Percentiles rank a stretch among this genome's conserved stretches.
Evolutionary conservation across 108 stramenopile species (phyloP).

Genomic region (Skeletonema tropicum): DNA sequence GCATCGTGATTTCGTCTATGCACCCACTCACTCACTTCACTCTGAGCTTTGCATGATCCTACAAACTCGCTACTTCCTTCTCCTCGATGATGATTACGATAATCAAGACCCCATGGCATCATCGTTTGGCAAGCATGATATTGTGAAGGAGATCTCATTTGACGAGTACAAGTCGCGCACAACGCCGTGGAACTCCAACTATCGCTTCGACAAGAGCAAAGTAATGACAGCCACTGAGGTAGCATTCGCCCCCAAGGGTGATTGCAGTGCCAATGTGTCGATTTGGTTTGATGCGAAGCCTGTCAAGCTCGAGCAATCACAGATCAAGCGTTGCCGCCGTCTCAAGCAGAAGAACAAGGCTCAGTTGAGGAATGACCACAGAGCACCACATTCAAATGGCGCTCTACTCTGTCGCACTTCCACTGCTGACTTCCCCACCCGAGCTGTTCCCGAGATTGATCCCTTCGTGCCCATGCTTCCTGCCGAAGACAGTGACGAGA

Average conservation of each 20-base stretch:
- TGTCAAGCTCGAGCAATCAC: constrained; percentile 39
- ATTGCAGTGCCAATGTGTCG: constrained; percentile 65
- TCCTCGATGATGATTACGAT: not conserved
- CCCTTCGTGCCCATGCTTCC: constrained; percentile 50
- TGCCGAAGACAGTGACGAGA: constrained; percentile 22
- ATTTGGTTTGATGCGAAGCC: constrained; percentile 84
- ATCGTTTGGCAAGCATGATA: not conserved
- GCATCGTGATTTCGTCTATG: constrained; percentile 57
- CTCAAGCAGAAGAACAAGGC: constrained; percentile 47
- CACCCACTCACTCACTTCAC: constrained; percentile 75
- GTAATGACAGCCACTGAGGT: constrained; percentile 17
- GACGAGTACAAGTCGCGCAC: constrained; percentile 2
- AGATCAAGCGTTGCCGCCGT: constrained; percentile 38
- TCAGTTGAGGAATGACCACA: constrained; percentile 33
- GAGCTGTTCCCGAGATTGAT: constrained; percentile 22
- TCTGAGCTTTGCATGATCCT: constrained; percentile 87
- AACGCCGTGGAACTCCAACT: not conserved
- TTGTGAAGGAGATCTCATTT: constrained; percentile 18
- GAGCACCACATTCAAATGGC: constrained; percentile 37
- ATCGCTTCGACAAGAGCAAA: not conserved
- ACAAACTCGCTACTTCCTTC: constrained; percentile 70
- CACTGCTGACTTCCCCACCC: constrained; percentile 30
- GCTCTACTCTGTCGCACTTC: constrained; percentile 37
- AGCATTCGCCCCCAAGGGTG: constrained; percentile 77
- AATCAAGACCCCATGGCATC: not conserved